Base-by-base conservation (phyloP, 2,329 filamentous ascomycete species). In the Beauveria asiatica region DNA sequence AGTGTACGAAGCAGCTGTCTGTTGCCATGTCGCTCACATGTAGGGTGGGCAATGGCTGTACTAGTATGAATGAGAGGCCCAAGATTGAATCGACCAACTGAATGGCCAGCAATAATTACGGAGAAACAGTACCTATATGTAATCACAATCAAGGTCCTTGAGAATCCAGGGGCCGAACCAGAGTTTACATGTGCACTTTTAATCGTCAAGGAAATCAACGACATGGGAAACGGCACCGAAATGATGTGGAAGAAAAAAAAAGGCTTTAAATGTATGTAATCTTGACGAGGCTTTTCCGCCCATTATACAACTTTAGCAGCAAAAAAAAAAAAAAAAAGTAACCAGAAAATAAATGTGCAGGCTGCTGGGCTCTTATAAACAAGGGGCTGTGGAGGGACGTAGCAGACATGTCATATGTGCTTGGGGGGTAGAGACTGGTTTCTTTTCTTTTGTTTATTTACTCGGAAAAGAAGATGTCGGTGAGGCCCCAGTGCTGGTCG, bases 401-500 rank as follows among this genome's bases (percentile, higher is more conserved):
- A 33, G 56, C 46, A 58, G 37, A 25, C 56, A 51, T 51, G 56
- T 51, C 55, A 50, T 41, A 57, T 57, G 55, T 50, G 55, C 33
- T 56, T 46, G 21, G 8, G 30, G 27, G 9, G 8, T 17, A 9
- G 19, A n/a, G 21, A 37, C 37, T 42, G 51, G 48, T 23, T 42
- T 27, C 27, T 17, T 21, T 46, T 46, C 11, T 42, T 3, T 13
- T 30, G 30, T 49, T 60, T 64, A 65, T 52, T 52, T 61, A 61
- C 21, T 37, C 11, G 17, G 41, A 33, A n/a, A 61, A 30, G 55
- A 67, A 65, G 52, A 63, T 45, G 58, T 55, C 55, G 61, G 64
- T 64, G 64, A 68, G 86, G 64, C 92, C 90, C 83, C 90, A 97
- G 80, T 81, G 76, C 75, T 85, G 90, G 39, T 75, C 72, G 66